Evolutionary conservation across 2,329 filamentous ascomycete genomes (phyloP).

Genomic region (Tolypocladium amazonense): DNA sequence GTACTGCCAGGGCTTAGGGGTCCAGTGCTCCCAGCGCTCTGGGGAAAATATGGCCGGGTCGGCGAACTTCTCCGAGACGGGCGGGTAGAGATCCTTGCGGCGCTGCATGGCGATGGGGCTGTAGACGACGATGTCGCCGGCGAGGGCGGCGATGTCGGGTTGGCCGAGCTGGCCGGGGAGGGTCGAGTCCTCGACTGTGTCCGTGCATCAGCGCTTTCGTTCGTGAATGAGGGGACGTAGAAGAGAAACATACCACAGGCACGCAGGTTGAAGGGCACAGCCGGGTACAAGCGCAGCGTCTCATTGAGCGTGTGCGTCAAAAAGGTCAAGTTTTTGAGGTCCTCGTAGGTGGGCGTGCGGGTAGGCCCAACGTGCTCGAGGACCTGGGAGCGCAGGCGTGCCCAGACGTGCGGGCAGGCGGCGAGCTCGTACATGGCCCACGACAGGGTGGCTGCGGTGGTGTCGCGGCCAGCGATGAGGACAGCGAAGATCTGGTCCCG

Average conservation of each 20-base stretch:
- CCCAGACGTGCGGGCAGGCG: slow-evolving; percentile 56
- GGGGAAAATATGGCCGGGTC: slow-evolving; percentile 46
- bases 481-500: slow-evolving; percentile 79
- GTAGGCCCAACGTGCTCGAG: slow-evolving; percentile 52
- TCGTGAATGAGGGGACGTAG: not conserved
- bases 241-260: not conserved
- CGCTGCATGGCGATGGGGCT: slow-evolving; percentile 65
- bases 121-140: slow-evolving; percentile 57
- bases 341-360: slow-evolving; percentile 57
- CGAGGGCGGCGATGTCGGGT: slow-evolving; percentile 48
- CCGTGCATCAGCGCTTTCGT: not conserved
- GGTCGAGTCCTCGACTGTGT: slow-evolving; percentile 60
- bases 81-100: slow-evolving; percentile 49
- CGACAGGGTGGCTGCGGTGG: slow-evolving; percentile 70
- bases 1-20: slow-evolving; percentile 59
- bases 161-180: slow-evolving; percentile 58
- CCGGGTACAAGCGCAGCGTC: slow-evolving; percentile 66
- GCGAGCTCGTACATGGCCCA: slow-evolving; percentile 79
- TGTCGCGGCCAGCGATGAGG: slow-evolving; percentile 77
- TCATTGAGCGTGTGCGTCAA: slow-evolving; percentile 65
- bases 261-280: slow-evolving; percentile 70
- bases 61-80: slow-evolving; percentile 31
- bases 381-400: slow-evolving; percentile 65
- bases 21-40: slow-evolving; percentile 55
- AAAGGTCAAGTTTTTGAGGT: slow-evolving; percentile 83